These are phyloP conservation scores for Salvia splendens DNA, from an alignment of 257 asterid genomes.

Conservation along the genomic window DNA sequence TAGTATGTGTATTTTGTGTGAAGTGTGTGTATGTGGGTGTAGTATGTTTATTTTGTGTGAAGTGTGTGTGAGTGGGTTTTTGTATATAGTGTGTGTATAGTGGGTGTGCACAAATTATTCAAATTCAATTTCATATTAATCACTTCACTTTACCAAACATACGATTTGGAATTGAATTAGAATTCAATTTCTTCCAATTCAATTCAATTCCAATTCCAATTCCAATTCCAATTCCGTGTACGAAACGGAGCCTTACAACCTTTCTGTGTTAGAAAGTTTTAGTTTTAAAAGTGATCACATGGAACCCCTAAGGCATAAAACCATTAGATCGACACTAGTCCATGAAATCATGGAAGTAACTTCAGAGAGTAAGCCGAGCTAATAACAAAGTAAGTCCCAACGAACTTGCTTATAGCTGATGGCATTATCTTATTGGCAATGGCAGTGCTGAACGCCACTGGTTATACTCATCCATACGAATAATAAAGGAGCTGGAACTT, in stretches of 20 bases:
- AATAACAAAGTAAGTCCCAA: constrained; percentile 2
- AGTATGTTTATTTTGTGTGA: too few relatives aligned
- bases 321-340: constrained; percentile 5
- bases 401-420: constrained; percentile 5
- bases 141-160: too few relatives aligned
- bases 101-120: too few relatives aligned
- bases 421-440: constrained; percentile 36
- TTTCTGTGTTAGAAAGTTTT: constrained; percentile 1
- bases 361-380: constrained; percentile 10
- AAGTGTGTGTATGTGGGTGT: too few relatives aligned
- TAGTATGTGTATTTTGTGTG: too few relatives aligned
- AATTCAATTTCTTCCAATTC: too few relatives aligned
- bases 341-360: constrained; percentile 12
- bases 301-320: neutral
- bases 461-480: constrained; percentile 92
- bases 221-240: too few relatives aligned
- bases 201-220: too few relatives aligned
- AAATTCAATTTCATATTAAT: too few relatives aligned
- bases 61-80: too few relatives aligned
- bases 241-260: constrained; percentile 8
- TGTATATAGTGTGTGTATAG: too few relatives aligned
- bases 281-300: constrained; percentile 15
- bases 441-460: constrained; percentile 56
- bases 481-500: constrained; percentile 87
- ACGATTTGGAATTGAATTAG: too few relatives aligned